Evolutionary conservation across 352 stramenopile species (phyloP).

Genomic region (Phytophthora quininea): DNA sequence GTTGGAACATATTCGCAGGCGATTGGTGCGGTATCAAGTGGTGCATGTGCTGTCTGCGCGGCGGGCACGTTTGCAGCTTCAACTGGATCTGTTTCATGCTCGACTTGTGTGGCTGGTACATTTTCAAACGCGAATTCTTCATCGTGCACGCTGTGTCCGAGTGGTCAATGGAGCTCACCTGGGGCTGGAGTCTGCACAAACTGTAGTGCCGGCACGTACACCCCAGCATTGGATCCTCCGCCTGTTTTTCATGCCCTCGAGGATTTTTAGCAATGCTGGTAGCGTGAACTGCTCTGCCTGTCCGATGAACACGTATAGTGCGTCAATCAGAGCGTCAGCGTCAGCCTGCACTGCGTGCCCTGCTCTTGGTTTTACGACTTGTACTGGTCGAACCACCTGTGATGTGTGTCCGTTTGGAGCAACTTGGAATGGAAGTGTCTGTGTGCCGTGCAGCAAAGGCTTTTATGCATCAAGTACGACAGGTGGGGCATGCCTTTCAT

Average conservation of each 20-base stretch:
- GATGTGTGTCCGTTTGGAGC: slow-evolving; percentile 36
- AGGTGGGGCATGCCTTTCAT: slow-evolving; percentile 47
- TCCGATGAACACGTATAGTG: slow-evolving; percentile 56
- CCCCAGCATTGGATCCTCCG: slow-evolving; percentile 39
- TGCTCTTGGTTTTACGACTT: slow-evolving; percentile 40
- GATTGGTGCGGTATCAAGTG: slow-evolving; percentile 35
- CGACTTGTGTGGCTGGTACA: slow-evolving; percentile 34
- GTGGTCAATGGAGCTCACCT: slow-evolving; percentile 49
- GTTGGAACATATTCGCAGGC: slow-evolving; percentile 52
- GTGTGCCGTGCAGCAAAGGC: slow-evolving; percentile 44
- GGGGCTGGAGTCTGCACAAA: slow-evolving; percentile 39
- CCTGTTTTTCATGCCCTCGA: slow-evolving; percentile 57
- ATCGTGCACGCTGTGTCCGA: slow-evolving; percentile 43
- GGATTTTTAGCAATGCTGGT: slow-evolving; percentile 64
- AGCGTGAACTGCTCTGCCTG: slow-evolving; percentile 45
- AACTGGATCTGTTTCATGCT: slow-evolving; percentile 25
- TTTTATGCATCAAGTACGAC: slow-evolving; percentile 38
- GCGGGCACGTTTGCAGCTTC: slow-evolving; percentile 27
- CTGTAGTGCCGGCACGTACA: slow-evolving; percentile 58
- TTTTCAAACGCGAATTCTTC: slow-evolving; percentile 52
- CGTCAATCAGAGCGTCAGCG: slow-evolving; percentile 20
- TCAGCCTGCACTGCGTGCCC: slow-evolving; percentile 43
- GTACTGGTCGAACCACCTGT: slow-evolving; percentile 39
- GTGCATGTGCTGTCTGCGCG: slow-evolving; percentile 37
- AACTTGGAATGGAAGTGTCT: slow-evolving; percentile 26